Evolutionary conservation across 495 filamentous ascomycete species (phyloP).

Genomic region (Hyaloscypha variabilis): DNA sequence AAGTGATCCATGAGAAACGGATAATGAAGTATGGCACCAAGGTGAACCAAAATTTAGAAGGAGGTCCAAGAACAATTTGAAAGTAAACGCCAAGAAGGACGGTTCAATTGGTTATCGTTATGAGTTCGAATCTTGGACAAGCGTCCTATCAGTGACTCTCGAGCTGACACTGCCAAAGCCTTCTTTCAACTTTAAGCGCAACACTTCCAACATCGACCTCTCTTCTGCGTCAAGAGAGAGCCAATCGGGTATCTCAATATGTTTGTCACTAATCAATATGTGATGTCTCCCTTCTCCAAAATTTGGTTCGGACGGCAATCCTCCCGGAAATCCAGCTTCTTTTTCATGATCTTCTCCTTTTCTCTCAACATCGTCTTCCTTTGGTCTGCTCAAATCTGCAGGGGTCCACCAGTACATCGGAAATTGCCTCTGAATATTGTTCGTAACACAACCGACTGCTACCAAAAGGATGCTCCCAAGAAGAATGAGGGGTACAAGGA

Average conservation of each 20-base stretch:
- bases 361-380: constrained; percentile 12
- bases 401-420: constrained; percentile 76
- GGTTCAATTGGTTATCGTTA: background rate
- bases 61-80: background rate
- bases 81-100: background rate
- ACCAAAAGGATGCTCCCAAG: constrained; percentile 69
- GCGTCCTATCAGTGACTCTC: background rate
- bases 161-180: background rate
- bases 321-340: background rate
- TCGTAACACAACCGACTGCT: constrained; percentile 64
- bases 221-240: constrained; percentile 44
- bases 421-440: constrained; percentile 77
- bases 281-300: constrained; percentile 7
- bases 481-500: constrained; percentile 66
- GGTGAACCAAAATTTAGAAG: background rate
- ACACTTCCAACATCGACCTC: constrained; percentile 40
- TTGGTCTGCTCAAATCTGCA: background rate
- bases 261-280: constrained; percentile 36
- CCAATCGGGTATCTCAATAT: constrained; percentile 39
- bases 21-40: no score
- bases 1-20: no score
- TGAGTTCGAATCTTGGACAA: constrained; percentile 1
- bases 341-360: background rate
- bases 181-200: constrained; percentile 38
- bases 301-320: background rate